These are phyloP conservation scores for Thamnidium elegans DNA, from an alignment of 192 early-diverging fungal species.

Conservation along the genomic window DNA sequence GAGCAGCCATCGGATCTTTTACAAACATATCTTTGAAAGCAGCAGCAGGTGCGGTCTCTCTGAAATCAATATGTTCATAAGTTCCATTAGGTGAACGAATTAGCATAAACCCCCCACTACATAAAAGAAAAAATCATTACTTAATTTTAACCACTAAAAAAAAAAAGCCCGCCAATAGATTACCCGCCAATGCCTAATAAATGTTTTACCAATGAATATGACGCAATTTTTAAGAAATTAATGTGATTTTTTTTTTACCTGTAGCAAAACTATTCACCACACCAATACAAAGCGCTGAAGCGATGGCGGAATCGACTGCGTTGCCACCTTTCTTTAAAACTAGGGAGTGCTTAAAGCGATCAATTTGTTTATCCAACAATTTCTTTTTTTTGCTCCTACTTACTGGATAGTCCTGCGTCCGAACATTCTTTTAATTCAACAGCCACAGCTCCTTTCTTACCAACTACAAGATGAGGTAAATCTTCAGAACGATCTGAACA, in stretches of 20 bases:
- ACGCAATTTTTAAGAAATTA: slow-evolving; percentile 9
- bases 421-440: slow-evolving; percentile 70
- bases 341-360: slow-evolving; percentile 11
- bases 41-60: slow-evolving; percentile 79
- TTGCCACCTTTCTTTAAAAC: slow-evolving; percentile 83
- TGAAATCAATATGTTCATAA: slow-evolving; percentile 78
- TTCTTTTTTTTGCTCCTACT: neutral
- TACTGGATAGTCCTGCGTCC: slow-evolving; percentile 61
- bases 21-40: slow-evolving; percentile 80
- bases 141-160: neutral
- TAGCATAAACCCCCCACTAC: slow-evolving; percentile 89
- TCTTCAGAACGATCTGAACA: neutral
- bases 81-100: slow-evolving; percentile 60
- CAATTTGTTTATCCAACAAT: neutral
- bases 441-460: slow-evolving; percentile 63
- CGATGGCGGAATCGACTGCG: slow-evolving; percentile 87
- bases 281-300: slow-evolving; percentile 82
- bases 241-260: slow-evolving; percentile 41
- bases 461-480: slow-evolving; percentile 33
- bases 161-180: neutral
- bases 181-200: slow-evolving; percentile 66
- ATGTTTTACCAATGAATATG: slow-evolving; percentile 12
- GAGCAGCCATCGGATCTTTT: slow-evolving; percentile 64
- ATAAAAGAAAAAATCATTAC: slow-evolving; percentile 14
- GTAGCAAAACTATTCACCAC: slow-evolving; percentile 85